Evolutionary conservation across 1,284 basidiomycete genomes (phyloP), one percentile per base, ranked within the genome.

Genomic region (Boletellus sp.): DNA sequence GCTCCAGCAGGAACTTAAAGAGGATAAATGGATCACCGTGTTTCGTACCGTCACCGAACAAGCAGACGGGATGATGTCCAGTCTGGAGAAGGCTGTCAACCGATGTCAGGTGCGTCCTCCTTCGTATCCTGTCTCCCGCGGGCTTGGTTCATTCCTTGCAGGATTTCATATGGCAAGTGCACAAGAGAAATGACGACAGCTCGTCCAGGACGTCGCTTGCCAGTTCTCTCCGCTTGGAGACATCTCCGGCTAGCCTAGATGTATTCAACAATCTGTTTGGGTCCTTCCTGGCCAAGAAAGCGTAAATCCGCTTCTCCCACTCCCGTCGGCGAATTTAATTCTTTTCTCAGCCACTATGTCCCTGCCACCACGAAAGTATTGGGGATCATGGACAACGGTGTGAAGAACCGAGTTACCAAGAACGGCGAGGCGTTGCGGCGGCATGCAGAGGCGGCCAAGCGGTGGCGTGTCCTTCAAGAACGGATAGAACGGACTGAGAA

Each of bases 31-130:
- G 87, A 76, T 97, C 57, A 87, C 86, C 8, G 87, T 96, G n/a
- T 97, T 97, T 67, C 78, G 91, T 53, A 93, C 90, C 29, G 92
- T 93, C 34, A 87, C 86, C 11, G 84, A 90, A 52, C 94, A 97
- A 67, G 93, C 93, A 26, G 88, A 94, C 61, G 91, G 89, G 22
- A 95, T 98, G 93, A 94, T 98, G 91, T 82, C 84, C 22, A 92
- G 91, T 59, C 69, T 98, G 53, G 91, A 96, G 71, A 95, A 93
- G 64, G 89, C 88, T 7, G 82, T 94, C 36, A 83, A 83, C 54
- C 79, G 87, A 56, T 92, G 88, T 70, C 84, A 91, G 72, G 85
- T 86, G 57, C 43, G 77, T 68, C n/a, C 22, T 43, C 7, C 41
- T 46, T 22, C 3, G 17, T n/a, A 30, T 41, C 25, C 16, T 7